Evolutionary conservation across 768 basidiomycete species (phyloP), one percentile per base, ranked within the genome.

Genomic region (Lactarius psammicola): DNA sequence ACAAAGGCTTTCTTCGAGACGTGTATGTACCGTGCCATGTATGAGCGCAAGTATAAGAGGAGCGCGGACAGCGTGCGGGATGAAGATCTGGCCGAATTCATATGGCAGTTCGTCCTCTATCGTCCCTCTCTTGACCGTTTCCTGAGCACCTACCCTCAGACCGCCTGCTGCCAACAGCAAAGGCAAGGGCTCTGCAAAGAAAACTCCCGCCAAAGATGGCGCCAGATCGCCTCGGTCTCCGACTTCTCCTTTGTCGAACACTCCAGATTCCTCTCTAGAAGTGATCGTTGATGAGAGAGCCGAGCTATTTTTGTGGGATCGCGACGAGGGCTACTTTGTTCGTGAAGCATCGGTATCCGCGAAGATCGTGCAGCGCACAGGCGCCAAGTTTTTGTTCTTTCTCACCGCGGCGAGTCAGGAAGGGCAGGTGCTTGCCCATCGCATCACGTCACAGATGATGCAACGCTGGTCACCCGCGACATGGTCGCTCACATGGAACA

Each of bases 21-120:
- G 30, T 92, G 94, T 77, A 90, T 98, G 83, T 92, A 96, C 71
- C 87, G 92, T 33, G 96, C 96, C 65, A 94, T 98, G 87, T 98
- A 89, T 76, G 97, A 99, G 74, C 86, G 95, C 77, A 95, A 95
- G 79, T 89, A 90, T 79, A 87, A 82, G 71, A 79, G 71, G 59
- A 85, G 84, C 70, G 90, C 92, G 13, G 88, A 92, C 62, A 84
- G 80, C 66, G 83, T 88, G 20, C 76, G 75, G 34, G 89, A 93
- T 71, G 76, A 80, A 1, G 87, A 90, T 36, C 78, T 98, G 40
- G 84, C 88, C 36, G 85, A 92, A 72, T 92, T 98, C 72, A 85
- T 90, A 26, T 90, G 88, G 84, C 82, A 82, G 91, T 94, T 71
- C 76, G 90, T n/a, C 58, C 36, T 36, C n/a, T n/a, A 28, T 38